Evolutionary conservation across 2,329 filamentous ascomycete genomes (phyloP).

Genomic region (Ophiostoma perfectum): DNA sequence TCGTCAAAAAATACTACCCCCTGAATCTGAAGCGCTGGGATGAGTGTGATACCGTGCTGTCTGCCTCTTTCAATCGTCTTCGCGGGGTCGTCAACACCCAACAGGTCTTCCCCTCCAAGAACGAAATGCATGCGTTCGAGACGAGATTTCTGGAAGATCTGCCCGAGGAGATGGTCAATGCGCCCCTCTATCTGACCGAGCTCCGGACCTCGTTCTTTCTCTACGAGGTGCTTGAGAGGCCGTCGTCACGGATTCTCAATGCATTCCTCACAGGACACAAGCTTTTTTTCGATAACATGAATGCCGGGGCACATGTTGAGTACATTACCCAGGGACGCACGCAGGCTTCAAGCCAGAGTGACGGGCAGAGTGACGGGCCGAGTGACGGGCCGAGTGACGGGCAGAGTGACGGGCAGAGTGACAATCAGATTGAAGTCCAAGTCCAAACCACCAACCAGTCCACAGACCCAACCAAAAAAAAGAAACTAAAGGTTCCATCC

Average conservation of each 20-base stretch:
- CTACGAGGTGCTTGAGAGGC: not conserved
- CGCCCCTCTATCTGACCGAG: not conserved
- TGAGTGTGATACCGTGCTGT: not conserved
- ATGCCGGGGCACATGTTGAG: not conserved
- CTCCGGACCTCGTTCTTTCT: not conserved
- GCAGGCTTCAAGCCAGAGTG: not conserved
- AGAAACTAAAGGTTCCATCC: too few relatives aligned
- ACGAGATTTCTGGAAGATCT: not conserved
- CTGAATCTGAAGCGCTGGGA: not conserved
- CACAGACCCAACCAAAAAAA: too few relatives aligned
- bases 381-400: not conserved
- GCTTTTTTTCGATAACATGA: not conserved
- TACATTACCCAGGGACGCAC: not conserved
- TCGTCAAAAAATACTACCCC: not conserved
- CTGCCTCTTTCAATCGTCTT: not conserved
- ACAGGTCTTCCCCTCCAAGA: not conserved
- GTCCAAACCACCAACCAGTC: too few relatives aligned
- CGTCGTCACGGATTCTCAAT: not conserved
- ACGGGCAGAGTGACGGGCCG: not conserved
- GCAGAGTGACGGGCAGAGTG: not conserved
- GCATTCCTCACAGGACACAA: not conserved
- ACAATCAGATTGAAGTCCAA: too few relatives aligned
- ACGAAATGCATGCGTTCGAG: not conserved
- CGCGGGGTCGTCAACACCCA: not conserved
- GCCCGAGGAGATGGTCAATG: not conserved